Percentiles rank a stretch among this genome's conserved stretches.
Conservation (phyloP, 768 basidiomycete genomes). For the Cystobasidium onofrii region DNA sequence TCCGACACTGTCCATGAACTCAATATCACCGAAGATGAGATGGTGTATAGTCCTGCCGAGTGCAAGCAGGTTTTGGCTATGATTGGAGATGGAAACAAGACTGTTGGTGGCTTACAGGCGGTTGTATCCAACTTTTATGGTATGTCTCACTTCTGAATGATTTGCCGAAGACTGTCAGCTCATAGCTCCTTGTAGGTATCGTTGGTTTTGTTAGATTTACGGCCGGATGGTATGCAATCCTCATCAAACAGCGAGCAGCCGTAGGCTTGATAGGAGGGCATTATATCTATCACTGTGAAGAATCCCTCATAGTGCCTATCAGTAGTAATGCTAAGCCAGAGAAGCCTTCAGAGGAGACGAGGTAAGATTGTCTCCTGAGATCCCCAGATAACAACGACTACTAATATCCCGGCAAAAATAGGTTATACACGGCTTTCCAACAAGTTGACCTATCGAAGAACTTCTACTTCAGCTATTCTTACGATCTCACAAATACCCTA, state of each 20-base stretch:
- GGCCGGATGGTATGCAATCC: slow-evolving; percentile 68
- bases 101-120: slow-evolving; percentile 74
- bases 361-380: slow-evolving; percentile 44
- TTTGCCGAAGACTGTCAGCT: slow-evolving; percentile 29
- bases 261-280: slow-evolving; percentile 92
- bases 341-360: slow-evolving; percentile 63
- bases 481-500: slow-evolving; percentile 90
- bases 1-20: slow-evolving; percentile 50
- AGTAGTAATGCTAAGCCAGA: slow-evolving; percentile 73
- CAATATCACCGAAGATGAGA: slow-evolving; percentile 72
- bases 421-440: slow-evolving; percentile 81
- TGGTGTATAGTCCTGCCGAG: slow-evolving; percentile 77
- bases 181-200: background rate
- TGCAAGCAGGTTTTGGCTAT: slow-evolving; percentile 86
- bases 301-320: slow-evolving; percentile 71
- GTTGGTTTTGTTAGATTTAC: slow-evolving; percentile 87
- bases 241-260: slow-evolving; percentile 79
- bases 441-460: slow-evolving; percentile 98
- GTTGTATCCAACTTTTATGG: slow-evolving; percentile 66
- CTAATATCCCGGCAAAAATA: slow-evolving; percentile 34
- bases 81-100: slow-evolving; percentile 89
- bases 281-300: slow-evolving; percentile 92
- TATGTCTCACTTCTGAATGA: slow-evolving; percentile 57
- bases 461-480: slow-evolving; percentile 97
- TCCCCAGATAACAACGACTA: background rate